Evolutionary conservation across 768 basidiomycete species (phyloP), one percentile per base, ranked within the genome.

Genomic region (Kwoniella sp.): DNA sequence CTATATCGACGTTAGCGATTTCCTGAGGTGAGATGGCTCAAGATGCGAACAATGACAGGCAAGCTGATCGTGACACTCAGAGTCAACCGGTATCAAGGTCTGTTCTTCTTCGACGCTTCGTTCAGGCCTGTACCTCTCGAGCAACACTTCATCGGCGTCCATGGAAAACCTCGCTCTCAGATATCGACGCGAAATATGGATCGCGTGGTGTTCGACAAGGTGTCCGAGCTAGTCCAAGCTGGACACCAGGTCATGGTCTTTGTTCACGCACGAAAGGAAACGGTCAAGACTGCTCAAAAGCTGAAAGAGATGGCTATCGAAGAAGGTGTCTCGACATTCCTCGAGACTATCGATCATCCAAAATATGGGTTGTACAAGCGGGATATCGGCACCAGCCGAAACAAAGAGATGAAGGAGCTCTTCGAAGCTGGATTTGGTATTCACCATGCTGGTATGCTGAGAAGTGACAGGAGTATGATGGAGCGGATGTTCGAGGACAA

Each of bases 161-260:
- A 82, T 69, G 95, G 95, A 8, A 99, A 95, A 73, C 77, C 87
- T 0, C 82, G 85, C 44, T 87, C 86, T 60, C 61, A 75, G 1
- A 79, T 79, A 20, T 84, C 84, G n/a, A 83, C 83, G 60, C 86
- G 82, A 65, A 93, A 92, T 63, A 79, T 98, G 45, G 95, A 99
- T 73, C 77, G 78, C 22, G 89, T 89, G 22, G 84, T 88, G 1
- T 98, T 86, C 62, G 80, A 92, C 62, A 96, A 93, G 59, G 76
- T 75, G 2, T 81, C 85, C 3, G 86, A 87, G 28, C 78, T 98
- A 5, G 88, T 98, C 25, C 79, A 76, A n/a, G 81, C 84, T 62
- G 95, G 92, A 2, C 95, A 99, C 76, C 95, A 98, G 73, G 90
- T 95, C 55, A 98, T 99, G 92, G 92, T 99, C 0, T 99, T 99